Conservation (phyloP, 306 rosid species). For the Geum urbanum region DNA sequence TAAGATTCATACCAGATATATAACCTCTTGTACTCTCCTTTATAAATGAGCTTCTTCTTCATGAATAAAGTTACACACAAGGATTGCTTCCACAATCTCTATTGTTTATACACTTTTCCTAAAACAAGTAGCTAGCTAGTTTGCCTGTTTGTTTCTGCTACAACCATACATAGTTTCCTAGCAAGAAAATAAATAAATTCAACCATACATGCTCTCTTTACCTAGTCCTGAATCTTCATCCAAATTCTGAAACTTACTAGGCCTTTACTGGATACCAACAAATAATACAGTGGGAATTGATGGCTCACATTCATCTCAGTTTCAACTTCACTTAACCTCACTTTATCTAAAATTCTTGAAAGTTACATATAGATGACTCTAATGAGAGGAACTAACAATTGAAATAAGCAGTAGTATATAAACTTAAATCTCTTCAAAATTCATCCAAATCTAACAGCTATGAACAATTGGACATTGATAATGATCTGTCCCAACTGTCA, state of each 20-base stretch:
- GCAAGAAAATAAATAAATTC: too few species aligned
- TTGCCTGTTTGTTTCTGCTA: too few species aligned
- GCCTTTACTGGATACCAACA: too few species aligned
- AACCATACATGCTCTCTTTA: background rate
- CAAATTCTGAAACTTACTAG: background rate
- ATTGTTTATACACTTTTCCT: too few species aligned
- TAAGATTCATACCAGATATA: too few species aligned
- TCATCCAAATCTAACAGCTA: constrained; percentile 3
- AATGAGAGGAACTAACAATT: background rate
- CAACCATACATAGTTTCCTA: too few species aligned
- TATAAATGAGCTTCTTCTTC: too few species aligned
- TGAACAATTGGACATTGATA: constrained; percentile 11
- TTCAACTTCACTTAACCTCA: background rate
- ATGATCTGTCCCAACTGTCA: constrained; percentile 3
- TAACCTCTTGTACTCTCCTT: too few species aligned
- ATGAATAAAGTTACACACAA: too few species aligned
- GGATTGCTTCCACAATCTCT: too few species aligned
- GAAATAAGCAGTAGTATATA: background rate
- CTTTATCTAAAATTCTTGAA: background rate
- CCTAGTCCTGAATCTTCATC: constrained; percentile 1
- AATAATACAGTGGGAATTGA: too few species aligned
- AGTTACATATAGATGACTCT: background rate
- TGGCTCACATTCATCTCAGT: background rate
- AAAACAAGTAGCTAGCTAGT: too few species aligned
- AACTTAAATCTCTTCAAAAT: background rate